Conservation (phyloP, 202 grass and related monocot species). For the Carex sylvatica region DNA sequence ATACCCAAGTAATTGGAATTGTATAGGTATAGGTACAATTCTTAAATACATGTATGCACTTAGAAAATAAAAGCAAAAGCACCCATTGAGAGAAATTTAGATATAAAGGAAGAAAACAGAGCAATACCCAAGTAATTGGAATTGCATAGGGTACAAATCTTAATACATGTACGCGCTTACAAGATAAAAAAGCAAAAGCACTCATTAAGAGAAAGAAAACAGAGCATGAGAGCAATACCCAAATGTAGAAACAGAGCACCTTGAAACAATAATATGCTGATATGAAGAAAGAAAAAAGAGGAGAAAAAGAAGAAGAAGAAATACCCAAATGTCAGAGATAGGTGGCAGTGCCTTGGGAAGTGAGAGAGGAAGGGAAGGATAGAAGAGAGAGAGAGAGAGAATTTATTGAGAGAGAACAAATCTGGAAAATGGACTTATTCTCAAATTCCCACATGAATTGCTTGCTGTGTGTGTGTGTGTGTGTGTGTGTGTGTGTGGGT, state of each 20-base stretch:
- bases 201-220: no score
- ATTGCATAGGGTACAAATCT: background rate
- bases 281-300: background rate
- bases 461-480: background rate
- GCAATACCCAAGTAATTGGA: background rate
- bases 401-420: conserved; percentile 21
- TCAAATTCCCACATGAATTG: conserved; percentile 18
- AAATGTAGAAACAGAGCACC: conserved; percentile 3
- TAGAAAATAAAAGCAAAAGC: no score
- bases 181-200: background rate
- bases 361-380: background rate
- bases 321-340: conserved; percentile 12
- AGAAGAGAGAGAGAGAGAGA: background rate
- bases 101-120: no score
- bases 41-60: no score
- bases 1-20: no score
- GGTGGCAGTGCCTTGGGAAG: conserved; percentile 3
- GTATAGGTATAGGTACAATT: no score
- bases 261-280: background rate
- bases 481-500: background rate
- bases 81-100: no score
- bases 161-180: background rate
- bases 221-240: background rate
- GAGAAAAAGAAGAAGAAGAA: background rate
- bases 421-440: conserved; percentile 13